A percentile compares a stretch with the other conserved stretches of the same genome.
phyloP scores from a whole-genome alignment of 148 eudicot species.

The Pouteria glomerata region DNA sequence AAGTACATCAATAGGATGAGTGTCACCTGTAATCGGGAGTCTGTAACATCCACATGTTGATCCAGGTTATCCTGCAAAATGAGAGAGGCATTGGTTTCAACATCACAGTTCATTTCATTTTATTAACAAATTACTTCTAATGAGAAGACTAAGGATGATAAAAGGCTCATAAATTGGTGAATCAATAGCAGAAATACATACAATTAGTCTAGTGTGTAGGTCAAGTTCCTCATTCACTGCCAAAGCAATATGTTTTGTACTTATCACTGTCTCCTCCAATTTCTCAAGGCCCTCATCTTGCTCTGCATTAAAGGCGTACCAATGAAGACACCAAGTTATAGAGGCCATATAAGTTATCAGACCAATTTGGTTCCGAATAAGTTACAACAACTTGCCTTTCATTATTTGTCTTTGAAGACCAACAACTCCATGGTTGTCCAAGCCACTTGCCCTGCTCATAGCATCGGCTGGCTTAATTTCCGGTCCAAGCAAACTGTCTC shows the following conservation, averaged over 20 bases:
- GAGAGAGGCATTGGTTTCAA: background rate
- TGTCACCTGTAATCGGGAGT: slow-evolving; percentile 68
- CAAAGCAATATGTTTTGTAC: slow-evolving; percentile 93
- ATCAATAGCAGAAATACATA: slow-evolving; percentile 24
- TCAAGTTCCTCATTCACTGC: slow-evolving; percentile 92
- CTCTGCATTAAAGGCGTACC: slow-evolving; percentile 43
- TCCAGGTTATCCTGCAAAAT: slow-evolving; percentile 68
- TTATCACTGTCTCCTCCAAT: slow-evolving; percentile 79
- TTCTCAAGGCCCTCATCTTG: slow-evolving; percentile 95
- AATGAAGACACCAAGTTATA: background rate
- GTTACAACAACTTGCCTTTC: slow-evolving; percentile 55
- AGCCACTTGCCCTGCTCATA: slow-evolving; percentile 54
- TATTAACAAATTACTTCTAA: background rate
- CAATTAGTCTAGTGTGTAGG: slow-evolving; percentile 77
- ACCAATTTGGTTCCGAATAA: background rate
- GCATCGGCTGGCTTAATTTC: slow-evolving; percentile 78
- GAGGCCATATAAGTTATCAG: background rate
- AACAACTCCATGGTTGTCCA: slow-evolving; percentile 79
- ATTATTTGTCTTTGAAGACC: slow-evolving; percentile 83
- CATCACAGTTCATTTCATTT: background rate
- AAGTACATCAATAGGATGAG: slow-evolving; percentile 3
- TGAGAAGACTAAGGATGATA: background rate
- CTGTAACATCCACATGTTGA: slow-evolving; percentile 73
- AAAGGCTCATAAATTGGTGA: background rate
- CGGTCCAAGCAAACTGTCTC: slow-evolving; percentile 89